Percentiles rank a stretch among this genome's conserved stretches.
Evolutionary conservation across 2,329 filamentous ascomycete genomes (phyloP).

Genomic region (Fusarium sp.): DNA sequence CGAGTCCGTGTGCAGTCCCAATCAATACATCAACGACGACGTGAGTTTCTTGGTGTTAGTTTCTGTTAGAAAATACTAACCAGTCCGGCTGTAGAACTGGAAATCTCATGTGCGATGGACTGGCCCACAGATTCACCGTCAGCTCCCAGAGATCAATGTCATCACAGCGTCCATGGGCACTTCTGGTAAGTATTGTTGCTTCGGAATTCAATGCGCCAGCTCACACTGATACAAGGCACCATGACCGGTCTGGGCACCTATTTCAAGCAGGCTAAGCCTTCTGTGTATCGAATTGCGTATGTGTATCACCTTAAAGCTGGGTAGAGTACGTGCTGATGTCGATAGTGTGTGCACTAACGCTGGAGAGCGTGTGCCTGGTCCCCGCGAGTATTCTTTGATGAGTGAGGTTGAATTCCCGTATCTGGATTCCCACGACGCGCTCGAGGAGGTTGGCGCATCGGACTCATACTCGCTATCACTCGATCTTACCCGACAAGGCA

Average conservation of each 20-base stretch:
- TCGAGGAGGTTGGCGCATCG: conserved; percentile 65
- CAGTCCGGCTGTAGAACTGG: conserved; percentile 55
- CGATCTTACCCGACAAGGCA: conserved; percentile 65
- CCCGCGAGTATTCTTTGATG: conserved; percentile 62
- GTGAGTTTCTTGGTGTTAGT: conserved; percentile 21
- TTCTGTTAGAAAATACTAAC: neutral
- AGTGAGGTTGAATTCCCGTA: conserved; percentile 67
- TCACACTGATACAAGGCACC: conserved; percentile 46
- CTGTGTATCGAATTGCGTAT: conserved; percentile 54
- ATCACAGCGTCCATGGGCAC: conserved; percentile 68
- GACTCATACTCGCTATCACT: conserved; percentile 66
- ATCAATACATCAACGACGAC: conserved; percentile 51
- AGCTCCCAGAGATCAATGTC: conserved; percentile 66
- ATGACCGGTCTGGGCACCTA: conserved; percentile 63
- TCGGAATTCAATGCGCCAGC: neutral
- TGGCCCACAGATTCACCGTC: conserved; percentile 66
- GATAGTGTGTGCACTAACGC: conserved; percentile 65
- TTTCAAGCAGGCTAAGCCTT: conserved; percentile 63
- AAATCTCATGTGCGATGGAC: conserved; percentile 68
- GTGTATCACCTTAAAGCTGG: neutral
- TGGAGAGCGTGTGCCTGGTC: conserved; percentile 68
- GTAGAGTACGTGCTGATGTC: conserved; percentile 10
- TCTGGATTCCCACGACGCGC: conserved; percentile 62
- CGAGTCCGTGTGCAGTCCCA: conserved; percentile 46
- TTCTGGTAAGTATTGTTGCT: conserved; percentile 29